These are phyloP conservation scores for Lactifluus pinguis DNA, from an alignment of 768 basidiomycete genomes.

Conservation along the genomic window DNA sequence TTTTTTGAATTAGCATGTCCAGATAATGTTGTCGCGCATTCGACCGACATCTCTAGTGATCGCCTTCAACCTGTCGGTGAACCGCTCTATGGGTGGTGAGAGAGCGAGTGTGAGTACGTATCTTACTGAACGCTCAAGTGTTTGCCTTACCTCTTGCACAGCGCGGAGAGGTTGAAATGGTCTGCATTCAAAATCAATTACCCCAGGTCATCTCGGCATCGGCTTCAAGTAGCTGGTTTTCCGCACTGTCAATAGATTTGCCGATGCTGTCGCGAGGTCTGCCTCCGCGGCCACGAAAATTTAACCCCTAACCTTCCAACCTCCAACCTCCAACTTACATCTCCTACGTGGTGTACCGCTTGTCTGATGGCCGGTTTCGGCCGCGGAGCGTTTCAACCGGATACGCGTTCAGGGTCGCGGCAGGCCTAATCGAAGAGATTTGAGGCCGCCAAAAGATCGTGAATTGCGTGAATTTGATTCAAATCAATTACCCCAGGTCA, in stretches of 20 bases:
- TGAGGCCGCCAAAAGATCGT: no score
- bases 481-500: constrained; percentile 20
- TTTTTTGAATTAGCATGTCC: neutral
- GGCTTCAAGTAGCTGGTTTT: neutral
- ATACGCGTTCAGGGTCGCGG: no score
- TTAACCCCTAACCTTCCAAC: neutral
- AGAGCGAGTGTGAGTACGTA: constrained; percentile 5
- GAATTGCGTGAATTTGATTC: neutral
- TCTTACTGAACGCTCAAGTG: neutral
- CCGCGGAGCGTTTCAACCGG: no score
- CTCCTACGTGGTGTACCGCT: neutral
- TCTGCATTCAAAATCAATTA: constrained; percentile 11
- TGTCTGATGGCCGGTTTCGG: neutral
- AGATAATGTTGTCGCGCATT: neutral
- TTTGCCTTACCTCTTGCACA: neutral
- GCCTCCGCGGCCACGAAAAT: neutral
- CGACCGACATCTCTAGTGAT: neutral
- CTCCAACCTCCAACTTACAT: neutral
- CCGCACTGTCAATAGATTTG: neutral
- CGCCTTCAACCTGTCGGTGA: constrained; percentile 13
- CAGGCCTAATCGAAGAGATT: no score
- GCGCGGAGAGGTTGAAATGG: constrained; percentile 12
- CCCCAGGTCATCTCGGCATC: constrained; percentile 2
- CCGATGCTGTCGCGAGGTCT: neutral
- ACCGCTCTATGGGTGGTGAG: neutral